Conservation (phyloP, 352 stramenopile genomes). For the Globisporangium nodosum region DNA sequence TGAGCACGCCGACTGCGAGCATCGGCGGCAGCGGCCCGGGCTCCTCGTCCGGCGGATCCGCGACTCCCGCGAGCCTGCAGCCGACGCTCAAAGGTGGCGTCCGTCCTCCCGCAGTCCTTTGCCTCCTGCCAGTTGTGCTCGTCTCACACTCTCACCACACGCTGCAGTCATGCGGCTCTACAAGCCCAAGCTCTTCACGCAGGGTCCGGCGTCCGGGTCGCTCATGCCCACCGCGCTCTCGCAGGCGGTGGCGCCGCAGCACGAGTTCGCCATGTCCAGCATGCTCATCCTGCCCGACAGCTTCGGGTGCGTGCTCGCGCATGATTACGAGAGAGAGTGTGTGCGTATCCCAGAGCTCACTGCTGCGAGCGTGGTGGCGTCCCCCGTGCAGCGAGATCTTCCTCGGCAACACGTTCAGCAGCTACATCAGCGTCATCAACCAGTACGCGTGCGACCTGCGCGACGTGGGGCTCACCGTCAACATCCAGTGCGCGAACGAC, state of each 20-base stretch:
- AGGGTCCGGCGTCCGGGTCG: constrained; percentile 41
- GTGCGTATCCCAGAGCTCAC: not conserved
- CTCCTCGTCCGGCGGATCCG: constrained; percentile 9
- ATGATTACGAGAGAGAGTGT: not conserved
- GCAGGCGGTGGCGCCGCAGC: constrained; percentile 36
- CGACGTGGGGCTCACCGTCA: constrained; percentile 73
- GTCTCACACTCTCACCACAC: not conserved
- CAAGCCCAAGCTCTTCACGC: constrained; percentile 81
- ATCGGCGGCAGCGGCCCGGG: constrained; percentile 8
- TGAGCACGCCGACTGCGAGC: constrained; percentile 2
- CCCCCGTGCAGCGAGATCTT: constrained; percentile 79
- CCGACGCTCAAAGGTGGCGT: constrained; percentile 70
- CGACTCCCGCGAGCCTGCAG: constrained; percentile 24
- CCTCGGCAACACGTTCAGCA: constrained; percentile 90
- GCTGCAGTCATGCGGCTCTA: constrained; percentile 87
- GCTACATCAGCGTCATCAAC: constrained; percentile 92
- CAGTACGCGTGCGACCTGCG: constrained; percentile 74
- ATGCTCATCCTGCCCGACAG: constrained; percentile 89
- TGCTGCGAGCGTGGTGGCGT: not conserved
- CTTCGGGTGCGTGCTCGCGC: constrained; percentile 58
- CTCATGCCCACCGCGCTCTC: constrained; percentile 58
- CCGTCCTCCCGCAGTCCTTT: not conserved
- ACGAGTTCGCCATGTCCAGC: constrained; percentile 85
- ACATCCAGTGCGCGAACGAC: constrained; percentile 84
- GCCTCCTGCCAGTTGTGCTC: not conserved